phyloP scores from a whole-genome alignment of 163 green algal species.

The Scenedesmus sp. region DNA sequence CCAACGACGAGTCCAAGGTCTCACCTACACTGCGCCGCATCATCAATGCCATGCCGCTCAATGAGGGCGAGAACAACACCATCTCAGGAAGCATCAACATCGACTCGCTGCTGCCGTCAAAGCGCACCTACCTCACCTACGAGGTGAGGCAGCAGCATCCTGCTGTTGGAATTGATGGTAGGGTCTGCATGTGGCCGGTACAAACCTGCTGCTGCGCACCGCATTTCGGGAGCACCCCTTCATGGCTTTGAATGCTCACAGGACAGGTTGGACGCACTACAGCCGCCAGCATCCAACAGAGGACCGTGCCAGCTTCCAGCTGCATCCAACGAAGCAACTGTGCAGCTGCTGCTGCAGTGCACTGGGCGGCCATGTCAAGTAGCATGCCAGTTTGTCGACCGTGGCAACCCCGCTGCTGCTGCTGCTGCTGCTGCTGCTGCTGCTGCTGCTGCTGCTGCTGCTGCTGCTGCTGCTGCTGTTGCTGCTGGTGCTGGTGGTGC shows the following conservation, averaged over 20 bases:
- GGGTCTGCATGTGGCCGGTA: background rate
- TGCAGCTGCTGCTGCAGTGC: constrained; percentile 43
- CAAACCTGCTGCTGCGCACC: no score
- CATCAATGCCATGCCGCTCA: constrained; percentile 12
- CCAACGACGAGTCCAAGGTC: constrained; percentile 6
- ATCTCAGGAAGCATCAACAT: background rate
- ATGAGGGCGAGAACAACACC: constrained; percentile 33
- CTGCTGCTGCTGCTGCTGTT: constrained; percentile 39
- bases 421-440: no score
- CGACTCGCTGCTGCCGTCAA: background rate
- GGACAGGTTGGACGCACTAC: background rate
- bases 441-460: background rate
- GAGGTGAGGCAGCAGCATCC: background rate
- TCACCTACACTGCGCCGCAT: constrained; percentile 24
- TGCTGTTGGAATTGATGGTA: background rate
- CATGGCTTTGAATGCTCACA: no score
- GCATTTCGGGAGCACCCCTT: no score
- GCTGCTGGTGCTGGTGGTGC: constrained; percentile 32
- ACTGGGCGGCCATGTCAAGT: no score
- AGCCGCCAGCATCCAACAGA: no score
- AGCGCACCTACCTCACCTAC: constrained; percentile 22
- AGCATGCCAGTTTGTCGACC: no score
- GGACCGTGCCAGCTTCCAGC: no score
- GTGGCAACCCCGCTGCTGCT: background rate
- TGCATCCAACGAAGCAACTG: background rate